These are phyloP conservation scores for Dryas drummondii DNA, from an alignment of 306 rosid species.

Conservation along the genomic window DNA sequence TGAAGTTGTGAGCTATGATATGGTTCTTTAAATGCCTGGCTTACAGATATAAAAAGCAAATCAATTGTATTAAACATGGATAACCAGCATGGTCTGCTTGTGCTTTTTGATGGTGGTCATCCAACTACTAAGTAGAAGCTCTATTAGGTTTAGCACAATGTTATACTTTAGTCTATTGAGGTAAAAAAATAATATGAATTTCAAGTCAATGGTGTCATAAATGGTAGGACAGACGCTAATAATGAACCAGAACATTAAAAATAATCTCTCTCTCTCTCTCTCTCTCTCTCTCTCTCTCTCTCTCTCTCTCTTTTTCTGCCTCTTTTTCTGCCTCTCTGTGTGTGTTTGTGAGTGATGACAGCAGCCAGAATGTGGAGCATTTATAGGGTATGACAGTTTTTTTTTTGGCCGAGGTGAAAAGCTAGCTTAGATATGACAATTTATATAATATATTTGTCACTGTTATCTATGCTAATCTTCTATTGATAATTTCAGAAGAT, in stretches of 20 bases:
- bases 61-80: neutral
- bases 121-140: neutral
- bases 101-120: neutral
- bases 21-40: neutral
- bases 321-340: neutral
- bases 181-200: neutral
- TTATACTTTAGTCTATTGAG: neutral
- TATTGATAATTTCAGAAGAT: neutral
- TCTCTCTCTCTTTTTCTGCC: no score
- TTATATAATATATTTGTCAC: neutral
- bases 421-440: no score
- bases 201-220: slow-evolving; percentile 4
- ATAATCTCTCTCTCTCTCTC: no score
- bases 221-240: neutral
- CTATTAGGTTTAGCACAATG: neutral
- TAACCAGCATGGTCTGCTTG: neutral
- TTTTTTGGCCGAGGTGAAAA: no score
- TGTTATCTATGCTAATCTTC: neutral
- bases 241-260: neutral
- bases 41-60: neutral
- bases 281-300: no score
- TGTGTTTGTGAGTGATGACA: neutral
- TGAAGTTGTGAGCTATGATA: neutral
- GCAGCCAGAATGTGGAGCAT: neutral
- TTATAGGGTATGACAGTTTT: no score